Evolutionary conservation across 139 green algal genomes (phyloP).

Genomic region (Chlorella ohadii): DNA sequence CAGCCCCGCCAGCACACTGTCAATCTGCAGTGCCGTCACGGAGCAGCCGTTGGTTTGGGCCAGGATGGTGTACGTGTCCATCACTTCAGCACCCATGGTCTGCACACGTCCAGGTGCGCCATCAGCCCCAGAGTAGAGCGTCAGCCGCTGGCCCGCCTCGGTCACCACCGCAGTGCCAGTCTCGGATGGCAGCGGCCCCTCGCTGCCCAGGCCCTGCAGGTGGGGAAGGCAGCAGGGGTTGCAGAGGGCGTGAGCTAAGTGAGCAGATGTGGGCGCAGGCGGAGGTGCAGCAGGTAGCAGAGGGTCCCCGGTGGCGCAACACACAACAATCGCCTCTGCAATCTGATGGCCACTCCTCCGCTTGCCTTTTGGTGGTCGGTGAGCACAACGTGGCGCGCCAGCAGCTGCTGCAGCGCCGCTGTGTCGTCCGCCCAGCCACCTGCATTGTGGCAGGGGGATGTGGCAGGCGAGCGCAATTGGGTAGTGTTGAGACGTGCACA

Average conservation of each 20-base stretch:
- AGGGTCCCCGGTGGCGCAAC: too few species aligned
- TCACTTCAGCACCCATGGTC: background rate
- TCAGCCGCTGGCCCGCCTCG: background rate
- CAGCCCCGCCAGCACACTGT: too few species aligned
- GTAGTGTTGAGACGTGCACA: background rate
- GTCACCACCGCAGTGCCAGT: background rate
- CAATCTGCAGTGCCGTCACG: background rate
- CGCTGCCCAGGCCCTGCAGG: background rate
- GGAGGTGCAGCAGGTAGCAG: too few species aligned
- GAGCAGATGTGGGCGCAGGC: too few species aligned
- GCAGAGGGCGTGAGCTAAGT: background rate
- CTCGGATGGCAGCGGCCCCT: background rate
- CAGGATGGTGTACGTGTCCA: background rate
- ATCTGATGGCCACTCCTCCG: background rate
- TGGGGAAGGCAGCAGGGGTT: background rate
- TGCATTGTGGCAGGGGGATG: too few species aligned
- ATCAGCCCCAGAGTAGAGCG: background rate
- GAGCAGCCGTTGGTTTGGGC: background rate
- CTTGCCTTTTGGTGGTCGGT: background rate
- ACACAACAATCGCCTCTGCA: too few species aligned
- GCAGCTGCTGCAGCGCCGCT: background rate
- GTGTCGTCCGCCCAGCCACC: background rate
- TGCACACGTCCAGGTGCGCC: background rate
- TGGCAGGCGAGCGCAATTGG: too few species aligned
- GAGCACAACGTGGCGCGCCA: conserved; percentile 19